Conservation (phyloP, 108 stramenopile genomes). For the Bacterosira constricta region DNA sequence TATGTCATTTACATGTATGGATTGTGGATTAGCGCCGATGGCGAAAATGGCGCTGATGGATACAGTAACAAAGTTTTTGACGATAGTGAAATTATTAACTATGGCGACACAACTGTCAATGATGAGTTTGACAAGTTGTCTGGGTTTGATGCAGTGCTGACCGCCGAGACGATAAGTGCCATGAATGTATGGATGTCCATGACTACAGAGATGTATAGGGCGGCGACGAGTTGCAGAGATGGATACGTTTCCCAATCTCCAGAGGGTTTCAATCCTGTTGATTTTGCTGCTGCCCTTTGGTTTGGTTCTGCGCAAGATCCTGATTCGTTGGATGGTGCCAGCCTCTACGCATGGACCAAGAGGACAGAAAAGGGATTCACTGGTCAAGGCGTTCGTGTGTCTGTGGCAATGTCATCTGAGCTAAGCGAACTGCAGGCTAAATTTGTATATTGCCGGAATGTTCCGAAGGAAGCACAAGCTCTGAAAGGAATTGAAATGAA, state of each 20-base stretch:
- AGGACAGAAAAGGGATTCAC: conserved; percentile 50
- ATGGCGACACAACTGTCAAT: conserved; percentile 45
- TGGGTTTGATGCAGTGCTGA: conserved; percentile 39
- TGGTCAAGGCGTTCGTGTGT: conserved; percentile 1
- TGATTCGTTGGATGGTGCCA: conserved; percentile 54
- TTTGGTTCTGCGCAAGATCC: conserved; percentile 61
- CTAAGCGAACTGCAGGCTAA: conserved; percentile 41
- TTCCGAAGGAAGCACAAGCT: conserved; percentile 20
- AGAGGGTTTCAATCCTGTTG: conserved; percentile 40
- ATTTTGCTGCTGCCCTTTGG: conserved; percentile 80
- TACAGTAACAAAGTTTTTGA: conserved; percentile 57
- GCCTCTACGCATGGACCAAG: conserved; percentile 66
- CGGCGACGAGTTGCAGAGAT: conserved; percentile 45
- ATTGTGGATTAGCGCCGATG: conserved; percentile 25
- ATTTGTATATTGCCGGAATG: conserved; percentile 46
- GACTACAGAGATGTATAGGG: conserved; percentile 55
- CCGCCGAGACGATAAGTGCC: conserved; percentile 49
- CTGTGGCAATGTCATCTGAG: conserved; percentile 36
- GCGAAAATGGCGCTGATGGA: conserved; percentile 36
- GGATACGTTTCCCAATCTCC: conserved; percentile 1
- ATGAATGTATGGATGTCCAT: conserved; percentile 74
- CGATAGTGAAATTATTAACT: conserved; percentile 29
- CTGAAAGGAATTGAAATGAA: conserved; percentile 30
- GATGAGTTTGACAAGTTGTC: conserved; percentile 35
- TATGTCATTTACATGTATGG: conserved; percentile 47